phyloP scores from a whole-genome alignment of 805 yeast species.

The Kuraishia cidri region DNA sequence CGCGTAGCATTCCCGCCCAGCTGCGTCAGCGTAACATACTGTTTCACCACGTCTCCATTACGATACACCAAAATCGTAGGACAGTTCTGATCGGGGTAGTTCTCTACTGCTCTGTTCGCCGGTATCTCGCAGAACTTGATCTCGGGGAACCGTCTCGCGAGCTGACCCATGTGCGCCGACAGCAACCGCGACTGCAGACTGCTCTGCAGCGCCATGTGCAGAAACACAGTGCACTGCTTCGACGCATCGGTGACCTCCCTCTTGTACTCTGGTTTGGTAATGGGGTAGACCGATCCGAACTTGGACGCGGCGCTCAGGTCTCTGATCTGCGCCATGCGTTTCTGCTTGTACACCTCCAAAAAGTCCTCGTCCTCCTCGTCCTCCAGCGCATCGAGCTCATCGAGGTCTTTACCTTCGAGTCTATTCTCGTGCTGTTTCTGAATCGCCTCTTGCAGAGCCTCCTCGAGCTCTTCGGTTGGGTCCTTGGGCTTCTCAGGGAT shows the following conservation, averaged over 20 bases:
- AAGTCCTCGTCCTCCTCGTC: constrained; percentile 94
- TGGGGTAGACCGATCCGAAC: constrained; percentile 71
- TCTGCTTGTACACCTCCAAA: constrained; percentile 63
- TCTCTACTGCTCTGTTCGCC: constrained; percentile 86
- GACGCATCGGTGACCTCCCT: constrained; percentile 81
- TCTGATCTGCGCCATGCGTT: constrained; percentile 69
- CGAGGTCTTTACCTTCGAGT: constrained; percentile 65
- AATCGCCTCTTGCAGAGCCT: constrained; percentile 78
- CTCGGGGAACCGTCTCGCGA: constrained; percentile 68
- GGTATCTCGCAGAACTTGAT: constrained; percentile 88
- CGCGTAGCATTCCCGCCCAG: constrained; percentile 80
- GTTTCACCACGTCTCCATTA: constrained; percentile 71
- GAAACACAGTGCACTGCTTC: constrained; percentile 52
- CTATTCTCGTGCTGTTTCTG: constrained; percentile 74
- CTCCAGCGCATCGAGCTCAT: constrained; percentile 80
- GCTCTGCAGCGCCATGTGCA: constrained; percentile 67
- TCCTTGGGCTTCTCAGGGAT: constrained; percentile 90
- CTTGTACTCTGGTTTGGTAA: constrained; percentile 83
- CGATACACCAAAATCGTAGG: constrained; percentile 85
- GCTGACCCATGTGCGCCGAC: constrained; percentile 40
- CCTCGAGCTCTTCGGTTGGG: constrained; percentile 81
- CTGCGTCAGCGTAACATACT: constrained; percentile 69
- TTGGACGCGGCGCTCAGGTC: constrained; percentile 42
- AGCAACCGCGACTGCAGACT: constrained; percentile 69
- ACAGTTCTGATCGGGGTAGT: constrained; percentile 82